Base-by-base conservation (phyloP, 2,329 filamentous ascomycete species). In the Aspergillus ruber region DNA sequence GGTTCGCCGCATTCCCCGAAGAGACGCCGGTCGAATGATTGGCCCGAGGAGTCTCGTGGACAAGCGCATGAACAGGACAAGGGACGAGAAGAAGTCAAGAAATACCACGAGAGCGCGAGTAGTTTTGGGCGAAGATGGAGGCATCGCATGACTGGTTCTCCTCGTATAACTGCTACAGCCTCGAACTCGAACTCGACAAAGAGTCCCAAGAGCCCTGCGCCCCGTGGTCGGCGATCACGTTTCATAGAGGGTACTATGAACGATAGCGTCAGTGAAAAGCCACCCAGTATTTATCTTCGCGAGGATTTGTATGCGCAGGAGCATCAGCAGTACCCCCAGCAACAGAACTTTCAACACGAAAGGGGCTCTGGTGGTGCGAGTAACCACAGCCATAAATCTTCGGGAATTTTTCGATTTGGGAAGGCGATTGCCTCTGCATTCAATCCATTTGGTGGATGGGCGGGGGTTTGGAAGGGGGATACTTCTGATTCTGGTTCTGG, bases 161-260 rank as follows among this genome's bases (percentile, higher is more conserved):
- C 49, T 13, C 49, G 49, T 15, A 41, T 13, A 18, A 20, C 39
- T n/a, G 17, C 39, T 20, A 12, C 53, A 18, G 49, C 57, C 23
- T 56, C 57, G 2, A 21, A 15, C 12, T 18, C 15, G 10, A 21
- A 18, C 36, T 29, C 25, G 25, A 6, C 21, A 6, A 20, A 20
- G 8, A 43, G 21, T 7, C 39, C 13, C 32, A 15, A 48, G 35
- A 18, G 20, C 21, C 17, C 15, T 13, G 15, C 27, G 48, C 15
- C 58, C 50, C 51, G 47, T 69, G 50, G 63, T 73, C 81, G 72
- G 64, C 82, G 69, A 74, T 94, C 78, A 60, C 84, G 71, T 46
- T 85, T 85, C 55, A 67, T 79, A 33, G 90, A 95, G 69, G 90
- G 86, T 36, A 91, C 85, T 60, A 91, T 95, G 87, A 88, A 84